These are phyloP conservation scores for Nicotiana attenuata DNA, from an alignment of 257 asterid genomes.

Conservation along the genomic window DNA sequence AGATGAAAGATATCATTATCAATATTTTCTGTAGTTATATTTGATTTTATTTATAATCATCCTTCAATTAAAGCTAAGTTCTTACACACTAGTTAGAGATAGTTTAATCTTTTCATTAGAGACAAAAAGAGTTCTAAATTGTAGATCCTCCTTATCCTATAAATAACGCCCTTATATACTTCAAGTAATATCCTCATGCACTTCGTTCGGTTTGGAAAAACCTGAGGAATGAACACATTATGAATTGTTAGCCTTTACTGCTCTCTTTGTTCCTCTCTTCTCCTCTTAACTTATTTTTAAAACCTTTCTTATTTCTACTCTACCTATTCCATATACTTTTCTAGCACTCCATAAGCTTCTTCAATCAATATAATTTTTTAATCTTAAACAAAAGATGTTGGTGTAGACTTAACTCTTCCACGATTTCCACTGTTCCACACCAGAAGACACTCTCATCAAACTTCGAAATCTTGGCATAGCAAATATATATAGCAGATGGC, in stretches of 20 bases:
- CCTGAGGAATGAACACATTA: background rate
- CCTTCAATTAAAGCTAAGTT: background rate
- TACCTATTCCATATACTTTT: background rate
- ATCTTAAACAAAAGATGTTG: background rate
- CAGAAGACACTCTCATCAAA: background rate
- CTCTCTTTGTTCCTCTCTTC: background rate
- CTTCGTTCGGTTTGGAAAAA: background rate
- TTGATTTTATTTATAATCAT: background rate
- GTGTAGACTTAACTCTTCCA: background rate
- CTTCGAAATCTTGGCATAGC: background rate
- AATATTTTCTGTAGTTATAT: background rate
- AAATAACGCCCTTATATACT: background rate
- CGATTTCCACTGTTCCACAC: background rate
- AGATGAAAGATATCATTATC: background rate
- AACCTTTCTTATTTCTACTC: background rate
- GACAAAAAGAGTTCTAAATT: background rate
- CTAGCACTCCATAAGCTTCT: background rate
- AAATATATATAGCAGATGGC: background rate
- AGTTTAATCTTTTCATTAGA: background rate
- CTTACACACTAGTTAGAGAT: background rate
- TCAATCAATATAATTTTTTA: background rate
- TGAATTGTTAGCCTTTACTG: background rate
- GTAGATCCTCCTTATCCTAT: background rate
- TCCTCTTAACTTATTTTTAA: background rate
- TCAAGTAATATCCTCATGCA: background rate